Base-by-base conservation (phyloP, 31 red algal genomes). In the Bonnemaisonia californica region DNA sequence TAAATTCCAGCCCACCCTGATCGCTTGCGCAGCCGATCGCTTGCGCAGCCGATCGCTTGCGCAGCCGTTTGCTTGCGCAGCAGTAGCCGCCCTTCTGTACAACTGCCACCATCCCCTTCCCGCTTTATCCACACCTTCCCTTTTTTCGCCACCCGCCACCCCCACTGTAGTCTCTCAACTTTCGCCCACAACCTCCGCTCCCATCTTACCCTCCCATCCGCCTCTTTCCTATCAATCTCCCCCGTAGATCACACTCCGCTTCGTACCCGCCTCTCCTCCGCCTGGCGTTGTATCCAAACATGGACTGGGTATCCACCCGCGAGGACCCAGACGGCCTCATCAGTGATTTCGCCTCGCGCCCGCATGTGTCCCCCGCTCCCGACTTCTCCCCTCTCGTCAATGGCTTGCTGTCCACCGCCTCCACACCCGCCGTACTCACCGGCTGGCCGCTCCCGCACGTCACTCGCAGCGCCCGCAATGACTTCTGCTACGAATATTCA, bases 401-500 rank as follows among this genome's bases (percentile, higher is more conserved):
- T 1, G 67, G 69, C 23, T 33, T 89, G 4, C 70, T 89, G 18
- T 31, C 69, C 1, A 51, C 77, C 0, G 4, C 30, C 58, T 30
- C 77, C 40, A 41, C 86, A 26, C 84, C 48, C 1, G 37, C 84
- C 3, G 19, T 54, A 8, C n/a, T 66, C 42, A 35, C 51, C 23
- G 86, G 82, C 5, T 89, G 86, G 86, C 86, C 86, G 13, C n/a
- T 89, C 32, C 60, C 86, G 0, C 21, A 48, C 27, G 67, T 57
- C 21, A 13, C 85, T 7, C 75, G 85, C 66, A 71, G 35, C 28
- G 54, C 59, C 51, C 76, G 77, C 38, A 62, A 75, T 41, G 77
- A 89, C 31, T 55, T 81, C 39, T 70, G 69, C 58, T 89, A 82
- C 60, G 86, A 89, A 67, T 82, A 76, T 62, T 89, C 86, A 22